A percentile compares a stretch with the other conserved stretches of the same genome.
phyloP scores from a whole-genome alignment of 1,284 basidiomycete genomes.

The Chalciporus piperatoides region DNA sequence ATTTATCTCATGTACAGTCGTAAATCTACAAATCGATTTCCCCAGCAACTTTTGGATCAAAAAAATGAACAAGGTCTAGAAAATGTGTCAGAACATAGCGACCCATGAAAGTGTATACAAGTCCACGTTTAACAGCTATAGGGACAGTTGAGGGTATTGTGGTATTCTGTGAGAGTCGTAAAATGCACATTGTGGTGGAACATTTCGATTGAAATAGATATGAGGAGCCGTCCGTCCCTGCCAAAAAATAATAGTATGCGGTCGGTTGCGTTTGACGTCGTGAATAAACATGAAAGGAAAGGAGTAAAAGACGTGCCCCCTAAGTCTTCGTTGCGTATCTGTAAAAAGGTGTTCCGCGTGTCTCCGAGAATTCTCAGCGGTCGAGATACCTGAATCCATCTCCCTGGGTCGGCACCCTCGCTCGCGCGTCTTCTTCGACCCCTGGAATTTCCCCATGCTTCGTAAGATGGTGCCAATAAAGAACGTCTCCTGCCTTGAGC shows the following conservation, averaged over 20 bases:
- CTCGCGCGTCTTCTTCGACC: slow-evolving; percentile 56
- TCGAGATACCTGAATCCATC: slow-evolving; percentile 20
- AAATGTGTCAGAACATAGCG: slow-evolving; percentile 18
- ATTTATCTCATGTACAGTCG: slow-evolving; percentile 7
- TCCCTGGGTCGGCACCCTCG: slow-evolving; percentile 32
- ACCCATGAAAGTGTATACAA: slow-evolving; percentile 24
- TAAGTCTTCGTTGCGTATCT: slow-evolving; percentile 10
- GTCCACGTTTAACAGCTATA: slow-evolving; percentile 29
- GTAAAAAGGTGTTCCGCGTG: slow-evolving; percentile 9
- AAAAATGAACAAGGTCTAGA: slow-evolving; percentile 19
- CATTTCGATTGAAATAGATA: slow-evolving; percentile 32
- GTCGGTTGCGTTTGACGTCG: slow-evolving; percentile 26
- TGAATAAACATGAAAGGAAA: slow-evolving; percentile 25
- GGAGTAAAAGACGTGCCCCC: slow-evolving; percentile 6
- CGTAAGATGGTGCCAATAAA: slow-evolving; percentile 79
- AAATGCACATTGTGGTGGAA: slow-evolving; percentile 32
- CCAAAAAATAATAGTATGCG: slow-evolving; percentile 17
- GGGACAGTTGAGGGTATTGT: slow-evolving; percentile 33
- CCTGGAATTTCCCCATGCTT: slow-evolving; percentile 72
- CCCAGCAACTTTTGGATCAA: slow-evolving; percentile 7
- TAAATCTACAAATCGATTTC: slow-evolving; percentile 27
- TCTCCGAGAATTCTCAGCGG: slow-evolving; percentile 26
- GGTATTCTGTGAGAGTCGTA: slow-evolving; percentile 30
- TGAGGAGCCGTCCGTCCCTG: slow-evolving; percentile 17
- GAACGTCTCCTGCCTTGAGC: slow-evolving; percentile 59